Conservation (phyloP, 164 flowering plant species). For the Aristolochia fimbriata region DNA sequence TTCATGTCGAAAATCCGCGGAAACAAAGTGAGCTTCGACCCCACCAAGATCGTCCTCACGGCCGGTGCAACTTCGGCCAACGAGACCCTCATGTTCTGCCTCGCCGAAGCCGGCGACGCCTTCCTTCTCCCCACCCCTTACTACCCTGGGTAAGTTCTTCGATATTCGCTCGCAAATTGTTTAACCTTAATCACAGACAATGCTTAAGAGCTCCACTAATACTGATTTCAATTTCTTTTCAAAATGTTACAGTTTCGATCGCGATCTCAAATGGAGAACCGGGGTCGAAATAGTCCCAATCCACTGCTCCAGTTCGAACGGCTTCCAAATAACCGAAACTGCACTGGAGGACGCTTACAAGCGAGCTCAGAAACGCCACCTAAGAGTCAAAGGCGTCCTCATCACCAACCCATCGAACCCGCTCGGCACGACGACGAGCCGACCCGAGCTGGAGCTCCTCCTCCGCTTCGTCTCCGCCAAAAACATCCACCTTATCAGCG, state of each 20-base stretch:
- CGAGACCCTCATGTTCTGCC: constrained; percentile 39
- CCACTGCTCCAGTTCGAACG: constrained; percentile 24
- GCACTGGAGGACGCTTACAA: constrained; percentile 29
- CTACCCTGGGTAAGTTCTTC: constrained; percentile 33
- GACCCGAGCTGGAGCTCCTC: constrained; percentile 19
- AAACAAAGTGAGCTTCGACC: constrained; percentile 30
- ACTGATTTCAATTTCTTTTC: too few species aligned
- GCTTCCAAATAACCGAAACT: constrained; percentile 21
- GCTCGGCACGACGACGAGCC: constrained; percentile 25
- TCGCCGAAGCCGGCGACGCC: constrained; percentile 42
- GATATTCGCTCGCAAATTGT: too few species aligned
- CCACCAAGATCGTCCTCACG: constrained; percentile 36
- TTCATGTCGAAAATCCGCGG: constrained; percentile 38
- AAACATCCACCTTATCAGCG: constrained; percentile 25
- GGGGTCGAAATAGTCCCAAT: constrained; percentile 29
- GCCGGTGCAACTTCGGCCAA: constrained; percentile 49
- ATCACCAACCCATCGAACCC: constrained; percentile 39
- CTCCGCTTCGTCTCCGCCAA: constrained; percentile 16
- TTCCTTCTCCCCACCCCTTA: constrained; percentile 41
- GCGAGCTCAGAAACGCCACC: constrained; percentile 15
- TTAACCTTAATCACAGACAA: too few species aligned
- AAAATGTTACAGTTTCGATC: constrained; percentile 22
- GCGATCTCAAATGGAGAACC: constrained; percentile 37
- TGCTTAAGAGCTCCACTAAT: too few species aligned
- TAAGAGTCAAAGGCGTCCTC: constrained; percentile 29